Evolutionary conservation across 2,329 filamentous ascomycete species (phyloP).

Genomic region (Bimuria novae-zelandiae): DNA sequence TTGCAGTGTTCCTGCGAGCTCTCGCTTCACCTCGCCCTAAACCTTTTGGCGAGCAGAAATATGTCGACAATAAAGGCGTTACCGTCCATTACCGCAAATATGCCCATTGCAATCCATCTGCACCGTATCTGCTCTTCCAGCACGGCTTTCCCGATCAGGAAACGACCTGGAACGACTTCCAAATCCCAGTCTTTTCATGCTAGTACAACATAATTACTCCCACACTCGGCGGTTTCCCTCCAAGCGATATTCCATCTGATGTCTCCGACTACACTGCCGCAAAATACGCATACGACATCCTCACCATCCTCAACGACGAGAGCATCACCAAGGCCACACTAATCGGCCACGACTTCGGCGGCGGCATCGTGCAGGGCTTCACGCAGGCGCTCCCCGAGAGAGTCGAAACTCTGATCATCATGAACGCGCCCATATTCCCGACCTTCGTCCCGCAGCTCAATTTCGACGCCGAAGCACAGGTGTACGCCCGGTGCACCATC

Average conservation of each 20-base stretch:
- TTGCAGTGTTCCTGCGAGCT: too few species aligned
- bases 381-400: not conserved
- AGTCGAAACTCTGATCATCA: constrained; percentile 1
- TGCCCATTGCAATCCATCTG: too few species aligned
- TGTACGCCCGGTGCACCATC: constrained; percentile 6
- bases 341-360: constrained; percentile 13
- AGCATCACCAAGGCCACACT: not conserved
- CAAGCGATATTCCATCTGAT: constrained; percentile 6
- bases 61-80: not conserved
- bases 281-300: not conserved
- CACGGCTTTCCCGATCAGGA: constrained; percentile 14
- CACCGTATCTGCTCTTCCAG: constrained; percentile 5
- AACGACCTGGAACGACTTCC: constrained; percentile 8
- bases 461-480: constrained; percentile 6
- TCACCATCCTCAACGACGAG: constrained; percentile 13
- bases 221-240: constrained; percentile 11
- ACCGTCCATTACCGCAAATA: constrained; percentile 9
- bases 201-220: constrained; percentile 10
- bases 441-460: constrained; percentile 5
- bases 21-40: too few species aligned
- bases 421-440: constrained; percentile 7
- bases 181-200: constrained; percentile 5
- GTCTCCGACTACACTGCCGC: constrained; percentile 1
- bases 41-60: too few species aligned
- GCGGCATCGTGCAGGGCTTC: constrained; percentile 4